Percentiles rank a stretch among this genome's conserved stretches.
Evolutionary conservation across 78 protist species (phyloP).

Genomic region (Dictyostelium intermedium): DNA sequence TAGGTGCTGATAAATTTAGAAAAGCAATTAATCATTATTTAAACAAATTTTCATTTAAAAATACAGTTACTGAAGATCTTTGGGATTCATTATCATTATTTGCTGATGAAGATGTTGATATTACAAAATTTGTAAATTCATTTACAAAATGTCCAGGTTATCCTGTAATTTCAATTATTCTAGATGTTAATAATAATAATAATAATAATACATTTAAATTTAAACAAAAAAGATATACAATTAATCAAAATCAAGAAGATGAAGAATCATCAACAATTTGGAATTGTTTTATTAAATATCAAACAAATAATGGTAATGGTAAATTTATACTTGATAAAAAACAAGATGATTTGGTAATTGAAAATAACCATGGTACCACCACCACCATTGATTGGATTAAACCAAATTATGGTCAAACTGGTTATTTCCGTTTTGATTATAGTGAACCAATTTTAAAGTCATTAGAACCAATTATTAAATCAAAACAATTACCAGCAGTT

Average conservation of each 20-base stretch:
- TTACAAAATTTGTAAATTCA: slow-evolving; percentile 69
- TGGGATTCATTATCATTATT: slow-evolving; percentile 85
- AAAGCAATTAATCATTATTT: slow-evolving; percentile 83
- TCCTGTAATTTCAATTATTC: slow-evolving; percentile 86
- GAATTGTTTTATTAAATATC: slow-evolving; percentile 11
- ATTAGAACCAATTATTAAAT: slow-evolving; percentile 7
- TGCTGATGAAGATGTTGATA: neutral
- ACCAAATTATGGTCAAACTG: slow-evolving; percentile 84
- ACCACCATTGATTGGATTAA: slow-evolving; percentile 77
- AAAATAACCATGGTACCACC: neutral
- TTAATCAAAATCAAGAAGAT: too few relatives aligned
- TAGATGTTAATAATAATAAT: neutral
- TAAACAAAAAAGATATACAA: slow-evolving; percentile 15
- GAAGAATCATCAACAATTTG: slow-evolving; percentile 10
- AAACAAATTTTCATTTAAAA: slow-evolving; percentile 53
- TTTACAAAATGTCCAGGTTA: slow-evolving; percentile 88
- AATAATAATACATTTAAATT: too few relatives aligned
- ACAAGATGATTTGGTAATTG: neutral
- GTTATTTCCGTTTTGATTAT: slow-evolving; percentile 86
- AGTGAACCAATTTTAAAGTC: neutral
- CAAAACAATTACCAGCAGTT: slow-evolving; percentile 3
- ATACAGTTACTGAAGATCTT: slow-evolving; percentile 90
- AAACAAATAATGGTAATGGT: neutral
- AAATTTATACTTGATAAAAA: neutral
- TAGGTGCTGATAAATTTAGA: slow-evolving; percentile 89